phyloP scores from a whole-genome alignment of 352 stramenopile genomes.

The Pythium volutum region DNA sequence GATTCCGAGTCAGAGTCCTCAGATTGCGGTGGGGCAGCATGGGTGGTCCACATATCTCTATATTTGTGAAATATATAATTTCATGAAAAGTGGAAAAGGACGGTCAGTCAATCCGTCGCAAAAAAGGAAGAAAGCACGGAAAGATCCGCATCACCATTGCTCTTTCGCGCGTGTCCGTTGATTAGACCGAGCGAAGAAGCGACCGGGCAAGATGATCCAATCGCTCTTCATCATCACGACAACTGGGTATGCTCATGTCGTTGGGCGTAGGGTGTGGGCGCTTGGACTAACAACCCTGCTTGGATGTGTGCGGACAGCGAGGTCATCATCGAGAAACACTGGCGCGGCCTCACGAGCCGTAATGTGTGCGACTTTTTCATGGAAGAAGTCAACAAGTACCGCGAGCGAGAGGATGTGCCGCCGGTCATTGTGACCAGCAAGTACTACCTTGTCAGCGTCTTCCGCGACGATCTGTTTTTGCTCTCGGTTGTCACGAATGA shows the following conservation, averaged over 20 bases:
- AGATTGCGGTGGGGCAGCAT: no score
- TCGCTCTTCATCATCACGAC: conserved; percentile 97
- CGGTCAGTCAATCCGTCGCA: neutral
- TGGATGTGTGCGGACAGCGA: conserved; percentile 52
- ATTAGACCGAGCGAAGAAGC: neutral
- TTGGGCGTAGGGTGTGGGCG: neutral
- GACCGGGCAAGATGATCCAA: conserved; percentile 90
- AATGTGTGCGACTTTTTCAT: conserved; percentile 98
- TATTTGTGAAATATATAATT: conserved; percentile 1
- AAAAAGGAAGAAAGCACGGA: conserved; percentile 17
- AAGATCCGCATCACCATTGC: conserved; percentile 17
- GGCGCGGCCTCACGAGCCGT: conserved; percentile 92
- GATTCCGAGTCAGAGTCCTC: no score
- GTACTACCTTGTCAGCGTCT: conserved; percentile 91
- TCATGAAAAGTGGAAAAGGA: neutral
- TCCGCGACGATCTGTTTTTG: conserved; percentile 94
- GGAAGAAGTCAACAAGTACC: conserved; percentile 94
- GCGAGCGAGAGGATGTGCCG: conserved; percentile 81
- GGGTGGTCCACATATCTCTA: conserved; percentile 1
- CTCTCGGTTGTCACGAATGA: conserved; percentile 94
- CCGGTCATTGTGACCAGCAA: conserved; percentile 88
- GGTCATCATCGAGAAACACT: conserved; percentile 99
- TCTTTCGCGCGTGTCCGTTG: neutral
- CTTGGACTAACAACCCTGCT: neutral
- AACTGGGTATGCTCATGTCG: conserved; percentile 55